A percentile compares a stretch with the other conserved stretches of the same genome.
phyloP scores from a whole-genome alignment of 2,329 filamentous ascomycete genomes.

The Basipetospora chlamydospora region DNA sequence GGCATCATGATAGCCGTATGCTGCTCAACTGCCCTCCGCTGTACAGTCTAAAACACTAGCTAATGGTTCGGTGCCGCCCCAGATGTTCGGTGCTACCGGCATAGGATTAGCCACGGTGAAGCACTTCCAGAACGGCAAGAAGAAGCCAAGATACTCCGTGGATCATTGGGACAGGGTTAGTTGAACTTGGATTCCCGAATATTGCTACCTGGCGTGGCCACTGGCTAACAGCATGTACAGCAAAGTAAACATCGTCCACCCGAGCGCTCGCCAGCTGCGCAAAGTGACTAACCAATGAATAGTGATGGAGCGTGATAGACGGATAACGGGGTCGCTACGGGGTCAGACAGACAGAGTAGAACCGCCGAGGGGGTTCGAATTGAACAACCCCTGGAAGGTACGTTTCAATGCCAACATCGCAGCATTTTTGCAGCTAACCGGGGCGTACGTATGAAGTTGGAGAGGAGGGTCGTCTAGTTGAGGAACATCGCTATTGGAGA shows the following conservation, averaged over 20 bases:
- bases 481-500: no score
- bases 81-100: conserved; percentile 52
- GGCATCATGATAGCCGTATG: conserved; percentile 48
- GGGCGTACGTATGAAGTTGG: conserved; percentile 25
- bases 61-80: conserved; percentile 3
- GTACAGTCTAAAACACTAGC: no score
- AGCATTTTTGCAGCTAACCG: not conserved
- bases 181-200: conserved; percentile 4
- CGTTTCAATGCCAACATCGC: conserved; percentile 14
- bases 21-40: no score
- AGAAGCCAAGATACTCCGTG: conserved; percentile 42
- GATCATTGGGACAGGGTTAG: conserved; percentile 50
- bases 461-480: conserved; percentile 36
- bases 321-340: conserved; percentile 43
- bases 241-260: conserved; percentile 29
- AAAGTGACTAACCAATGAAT: not conserved
- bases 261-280: conserved; percentile 7
- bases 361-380: conserved; percentile 44
- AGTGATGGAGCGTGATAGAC: conserved; percentile 54
- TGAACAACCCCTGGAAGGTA: conserved; percentile 52
- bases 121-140: conserved; percentile 44
- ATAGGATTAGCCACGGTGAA: conserved; percentile 42
- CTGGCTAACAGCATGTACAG: conserved; percentile 22
- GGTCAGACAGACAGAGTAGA: conserved; percentile 41
- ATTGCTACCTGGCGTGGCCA: not conserved